Base-by-base conservation (phyloP, 768 basidiomycete genomes). In the Cytidiella melzeri region DNA sequence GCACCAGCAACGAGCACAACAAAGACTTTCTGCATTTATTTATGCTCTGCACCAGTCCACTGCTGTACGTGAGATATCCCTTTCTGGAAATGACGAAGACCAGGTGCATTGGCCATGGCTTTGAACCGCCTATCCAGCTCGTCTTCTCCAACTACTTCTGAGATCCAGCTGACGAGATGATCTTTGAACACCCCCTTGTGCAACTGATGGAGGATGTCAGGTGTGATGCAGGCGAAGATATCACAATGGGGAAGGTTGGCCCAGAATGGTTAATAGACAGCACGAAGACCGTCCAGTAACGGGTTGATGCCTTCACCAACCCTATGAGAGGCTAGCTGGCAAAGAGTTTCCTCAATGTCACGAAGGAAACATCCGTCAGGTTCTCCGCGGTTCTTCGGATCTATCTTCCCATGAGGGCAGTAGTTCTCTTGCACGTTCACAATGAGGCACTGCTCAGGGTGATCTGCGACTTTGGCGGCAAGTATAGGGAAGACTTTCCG, bases 151-250 rank as follows among this genome's bases (percentile, higher is more conserved):
- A 57, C 39, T 3, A 56, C 24, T 9, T 5, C n/a, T 3, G 57
- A 57, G 12, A 55, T 62, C 73, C 74, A 76, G 2, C 54, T 61
- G 1, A 66, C 56, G 11, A 72, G 45, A 42, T 74, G 73, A 39
- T 74, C 68, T 37, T 73, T 71, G 61, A 75, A 71, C 3, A 74
- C 51, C 0, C 74, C 75, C 52, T 76, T 71, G 58, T 76, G 67
- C 0, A 76, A 61, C 52, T 74, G 71, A 50, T 78, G 74, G 19
- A 75, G 66, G n/a, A 74, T 34, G 59, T 73, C 59, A 15, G 67
- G 64, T 1, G 67, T 70, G 28, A 75, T 52, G 21, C 51, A 63
- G 0, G 41, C 5, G 54, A 69, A 73, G 18, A 76, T 74, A 52
- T 77, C 44, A 21, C 53, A 47, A 46, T 60, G 64, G 0, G 71